Evolutionary conservation across 2,329 filamentous ascomycete species (phyloP).

Genomic region (Penicillium carneum): DNA sequence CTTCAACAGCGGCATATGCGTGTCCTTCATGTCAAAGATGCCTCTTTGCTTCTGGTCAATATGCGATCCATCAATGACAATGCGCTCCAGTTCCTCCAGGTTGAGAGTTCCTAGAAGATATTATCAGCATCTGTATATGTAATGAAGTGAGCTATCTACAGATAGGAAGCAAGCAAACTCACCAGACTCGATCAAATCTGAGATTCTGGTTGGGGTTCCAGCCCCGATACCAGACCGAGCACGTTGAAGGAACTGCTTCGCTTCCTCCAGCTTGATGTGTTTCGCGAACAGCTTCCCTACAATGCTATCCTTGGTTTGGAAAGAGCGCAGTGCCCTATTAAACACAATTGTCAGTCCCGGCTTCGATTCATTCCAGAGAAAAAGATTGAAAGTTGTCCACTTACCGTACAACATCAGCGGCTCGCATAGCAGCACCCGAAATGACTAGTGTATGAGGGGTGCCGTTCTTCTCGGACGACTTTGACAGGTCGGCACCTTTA

Average conservation of each 20-base stretch:
- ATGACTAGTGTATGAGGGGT: slow-evolving; percentile 87
- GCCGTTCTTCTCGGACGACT: slow-evolving; percentile 72
- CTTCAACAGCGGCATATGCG: slow-evolving; percentile 78
- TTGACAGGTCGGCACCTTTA: slow-evolving; percentile 66
- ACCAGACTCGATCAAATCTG: slow-evolving; percentile 83
- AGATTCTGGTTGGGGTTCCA: slow-evolving; percentile 83
- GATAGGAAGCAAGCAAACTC: slow-evolving; percentile 39
- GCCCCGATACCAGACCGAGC: slow-evolving; percentile 78
- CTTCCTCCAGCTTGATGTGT: slow-evolving; percentile 93
- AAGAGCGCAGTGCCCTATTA: slow-evolving; percentile 72
- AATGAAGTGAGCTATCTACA: not conserved
- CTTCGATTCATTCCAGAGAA: not conserved
- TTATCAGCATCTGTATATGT: slow-evolving; percentile 12
- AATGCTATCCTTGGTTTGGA: slow-evolving; percentile 77
- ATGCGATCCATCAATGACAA: slow-evolving; percentile 89
- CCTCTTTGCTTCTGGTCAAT: slow-evolving; percentile 94
- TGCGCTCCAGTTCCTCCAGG: slow-evolving; percentile 72
- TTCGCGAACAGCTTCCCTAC: slow-evolving; percentile 96
- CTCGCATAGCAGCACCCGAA: slow-evolving; percentile 81
- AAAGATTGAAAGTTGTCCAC: slow-evolving; percentile 22
- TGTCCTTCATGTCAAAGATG: slow-evolving; percentile 94
- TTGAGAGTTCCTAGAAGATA: slow-evolving; percentile 69
- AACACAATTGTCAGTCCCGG: slow-evolving; percentile 18
- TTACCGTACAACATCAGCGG: slow-evolving; percentile 81
- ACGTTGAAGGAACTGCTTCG: slow-evolving; percentile 75